Evolutionary conservation across 306 rosid genomes (phyloP), one percentile per base, ranked within the genome.

Genomic region (Cercis canadensis): DNA sequence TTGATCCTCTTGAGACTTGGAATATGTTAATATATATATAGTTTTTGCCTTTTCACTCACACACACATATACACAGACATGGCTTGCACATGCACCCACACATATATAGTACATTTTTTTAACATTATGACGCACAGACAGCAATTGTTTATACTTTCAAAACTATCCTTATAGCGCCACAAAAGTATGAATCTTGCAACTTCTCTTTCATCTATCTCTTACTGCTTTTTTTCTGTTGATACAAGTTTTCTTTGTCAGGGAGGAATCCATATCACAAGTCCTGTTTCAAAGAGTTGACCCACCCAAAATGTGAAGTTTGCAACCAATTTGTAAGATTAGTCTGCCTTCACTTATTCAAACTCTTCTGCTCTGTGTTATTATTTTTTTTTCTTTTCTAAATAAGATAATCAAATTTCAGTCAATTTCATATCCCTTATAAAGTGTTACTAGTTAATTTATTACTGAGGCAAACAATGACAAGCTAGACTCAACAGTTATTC

Each of bases 221-320:
- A 90, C 88, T 40, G 32, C 31, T 66, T 74, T 62, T 67, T 76
- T 61, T 78, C 82, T 73, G 79, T 92, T 79, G 87, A 82, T 87
- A 77, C 76, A 51, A 95, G 99, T 92, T 92, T 83, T 92, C 97
- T 58, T 80, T 95, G 80, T 85, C 99, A 68, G 97, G 99, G 79
- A 91, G 76, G 88, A 75, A 86, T 81, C 99, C 96, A 19, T 95
- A 95, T 72, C 99, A 95, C 82, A 92, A 92, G 86, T 77, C 89
- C 47, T 95, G 99, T 73, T 92, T 89, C 75, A 92, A 92, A 82
- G 99, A 87, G 78, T 76, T 86, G 71, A 88, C 83, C 31, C 97
- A 92, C 63, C 99, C 99, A 33, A 95, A 85, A 74, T 95, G 99
- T 62, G 99, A 95, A 87, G 96, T 95, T 76, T 95, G 99, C 83